Evolutionary conservation across 2,329 filamentous ascomycete genomes (phyloP).

Genomic region (Colletotrichum destructivum): DNA sequence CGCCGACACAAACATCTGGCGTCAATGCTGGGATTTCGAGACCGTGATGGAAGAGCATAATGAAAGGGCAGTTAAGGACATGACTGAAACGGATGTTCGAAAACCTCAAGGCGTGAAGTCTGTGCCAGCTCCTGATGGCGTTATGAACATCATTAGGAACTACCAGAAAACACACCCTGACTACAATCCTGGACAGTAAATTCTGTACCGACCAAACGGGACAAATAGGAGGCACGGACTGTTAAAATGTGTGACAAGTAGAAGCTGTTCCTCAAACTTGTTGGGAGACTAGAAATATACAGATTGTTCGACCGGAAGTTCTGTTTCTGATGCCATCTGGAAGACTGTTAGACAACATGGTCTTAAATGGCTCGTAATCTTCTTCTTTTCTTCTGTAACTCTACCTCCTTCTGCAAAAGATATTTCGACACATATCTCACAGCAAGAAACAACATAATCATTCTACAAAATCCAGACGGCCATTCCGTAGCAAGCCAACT

Average conservation of each 20-base stretch:
- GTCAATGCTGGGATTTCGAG: conserved; percentile 28
- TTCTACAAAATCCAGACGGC: too few relatives aligned
- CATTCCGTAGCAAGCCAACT: too few relatives aligned
- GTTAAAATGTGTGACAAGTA: neutral
- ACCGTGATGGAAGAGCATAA: conserved; percentile 20
- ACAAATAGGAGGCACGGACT: neutral
- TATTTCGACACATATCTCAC: too few relatives aligned
- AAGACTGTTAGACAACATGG: too few relatives aligned
- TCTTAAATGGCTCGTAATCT: too few relatives aligned
- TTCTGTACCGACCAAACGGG: neutral
- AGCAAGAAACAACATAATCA: too few relatives aligned
- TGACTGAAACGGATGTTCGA: conserved; percentile 18
- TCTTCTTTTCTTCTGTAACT: too few relatives aligned
- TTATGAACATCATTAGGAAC: conserved; percentile 25
- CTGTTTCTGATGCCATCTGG: too few relatives aligned
- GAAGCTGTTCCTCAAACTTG: neutral
- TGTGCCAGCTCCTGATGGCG: conserved; percentile 21
- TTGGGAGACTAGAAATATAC: neutral
- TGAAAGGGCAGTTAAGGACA: conserved; percentile 17
- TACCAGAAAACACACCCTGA: conserved; percentile 30
- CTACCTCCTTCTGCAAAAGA: too few relatives aligned
- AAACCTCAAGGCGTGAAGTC: conserved; percentile 18
- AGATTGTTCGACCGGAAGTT: neutral
- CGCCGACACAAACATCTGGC: conserved; percentile 25
- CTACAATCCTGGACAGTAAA: conserved; percentile 23